Conservation (phyloP, 805 yeast genomes). For the Saturnispora ahearnii region DNA sequence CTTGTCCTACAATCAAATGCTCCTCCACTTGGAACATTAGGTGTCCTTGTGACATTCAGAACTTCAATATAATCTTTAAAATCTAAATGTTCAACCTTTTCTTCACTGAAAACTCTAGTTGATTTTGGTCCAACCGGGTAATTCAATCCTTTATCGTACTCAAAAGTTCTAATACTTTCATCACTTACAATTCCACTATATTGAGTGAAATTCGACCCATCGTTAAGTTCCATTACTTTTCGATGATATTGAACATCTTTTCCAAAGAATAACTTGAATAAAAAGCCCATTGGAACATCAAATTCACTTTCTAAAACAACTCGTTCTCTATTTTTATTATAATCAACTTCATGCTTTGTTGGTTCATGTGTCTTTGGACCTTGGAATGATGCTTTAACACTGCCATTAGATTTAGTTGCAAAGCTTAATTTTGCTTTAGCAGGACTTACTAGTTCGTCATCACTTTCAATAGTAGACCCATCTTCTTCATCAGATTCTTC, state of each 20-base stretch:
- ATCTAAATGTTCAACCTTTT: conserved; percentile 49
- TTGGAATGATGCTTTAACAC: background rate
- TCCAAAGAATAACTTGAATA: conserved; percentile 66
- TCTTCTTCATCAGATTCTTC: conserved; percentile 1
- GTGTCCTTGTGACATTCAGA: conserved; percentile 61
- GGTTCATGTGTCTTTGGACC: conserved; percentile 63
- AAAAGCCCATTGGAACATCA: conserved; percentile 68
- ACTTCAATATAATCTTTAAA: conserved; percentile 48
- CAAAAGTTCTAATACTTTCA: conserved; percentile 35
- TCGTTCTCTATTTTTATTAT: conserved; percentile 40
- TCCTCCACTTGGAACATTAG: conserved; percentile 91
- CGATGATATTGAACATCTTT: conserved; percentile 35
- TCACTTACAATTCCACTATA: conserved; percentile 33
- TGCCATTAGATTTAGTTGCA: background rate
- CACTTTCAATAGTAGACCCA: background rate
- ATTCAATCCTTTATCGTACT: conserved; percentile 65
- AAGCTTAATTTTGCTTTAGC: background rate
- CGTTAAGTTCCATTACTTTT: conserved; percentile 33
- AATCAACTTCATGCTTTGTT: conserved; percentile 41
- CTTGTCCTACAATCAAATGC: conserved; percentile 70
- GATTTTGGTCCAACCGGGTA: conserved; percentile 90
- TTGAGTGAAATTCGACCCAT: conserved; percentile 37
- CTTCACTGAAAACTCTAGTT: conserved; percentile 56
- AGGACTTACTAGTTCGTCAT: background rate
- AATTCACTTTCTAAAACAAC: conserved; percentile 42